Conservation (phyloP, 305 asterid genomes). For the Lippia alba region DNA sequence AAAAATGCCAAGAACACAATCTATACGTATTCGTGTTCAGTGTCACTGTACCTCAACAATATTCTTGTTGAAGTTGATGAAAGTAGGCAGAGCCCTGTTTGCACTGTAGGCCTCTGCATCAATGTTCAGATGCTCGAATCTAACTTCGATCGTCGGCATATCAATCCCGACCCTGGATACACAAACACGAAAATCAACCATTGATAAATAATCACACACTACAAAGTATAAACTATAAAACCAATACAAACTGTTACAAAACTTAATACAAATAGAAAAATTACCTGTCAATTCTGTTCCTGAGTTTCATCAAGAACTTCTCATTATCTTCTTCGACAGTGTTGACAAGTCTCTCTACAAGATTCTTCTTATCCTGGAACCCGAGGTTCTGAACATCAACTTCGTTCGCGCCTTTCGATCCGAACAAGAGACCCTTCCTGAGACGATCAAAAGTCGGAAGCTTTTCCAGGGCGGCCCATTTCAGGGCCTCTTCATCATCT, state of each 20-base stretch:
- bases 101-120: conserved; percentile 69
- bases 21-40: not conserved
- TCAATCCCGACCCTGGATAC: conserved; percentile 74
- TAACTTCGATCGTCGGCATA: conserved; percentile 77
- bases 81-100: conserved; percentile 67
- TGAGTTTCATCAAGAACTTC: conserved; percentile 70
- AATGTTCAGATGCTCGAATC: conserved; percentile 63
- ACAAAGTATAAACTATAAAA: not conserved
- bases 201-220: not conserved
- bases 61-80: conserved; percentile 51
- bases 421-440: conserved; percentile 63
- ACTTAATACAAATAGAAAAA: not conserved
- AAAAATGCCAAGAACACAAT: no score
- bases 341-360: conserved; percentile 57
- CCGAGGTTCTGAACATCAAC: conserved; percentile 61
- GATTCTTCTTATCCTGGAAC: conserved; percentile 48
- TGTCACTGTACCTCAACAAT: conserved; percentile 53
- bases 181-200: not conserved
- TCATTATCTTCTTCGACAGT: conserved; percentile 70
- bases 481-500: conserved; percentile 80
- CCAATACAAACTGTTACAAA: not conserved
- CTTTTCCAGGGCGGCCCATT: conserved; percentile 82
- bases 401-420: conserved; percentile 54
- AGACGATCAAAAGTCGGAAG: conserved; percentile 76
- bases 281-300: conserved; percentile 75